Evolutionary conservation across 805 yeast genomes (phyloP).

Genomic region (Yarrowia sp.): DNA sequence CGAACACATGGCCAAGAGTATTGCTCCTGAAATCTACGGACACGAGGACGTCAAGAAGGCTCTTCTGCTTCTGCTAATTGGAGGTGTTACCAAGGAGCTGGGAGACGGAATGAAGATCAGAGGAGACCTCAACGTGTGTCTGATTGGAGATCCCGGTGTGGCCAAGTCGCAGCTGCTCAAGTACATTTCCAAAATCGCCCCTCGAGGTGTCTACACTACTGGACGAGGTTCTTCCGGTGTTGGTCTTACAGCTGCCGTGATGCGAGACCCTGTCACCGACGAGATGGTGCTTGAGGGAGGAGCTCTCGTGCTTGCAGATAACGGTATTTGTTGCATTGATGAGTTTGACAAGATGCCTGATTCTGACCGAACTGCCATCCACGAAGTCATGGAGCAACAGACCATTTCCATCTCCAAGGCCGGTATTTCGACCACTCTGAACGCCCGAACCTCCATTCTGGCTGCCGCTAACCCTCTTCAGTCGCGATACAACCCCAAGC

Average conservation of each 20-base stretch:
- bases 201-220: conserved; percentile 95
- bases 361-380: conserved; percentile 95
- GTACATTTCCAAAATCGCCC: conserved; percentile 89
- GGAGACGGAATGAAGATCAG: conserved; percentile 98
- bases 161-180: conserved; percentile 96
- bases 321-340: conserved; percentile 97
- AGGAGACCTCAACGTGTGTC: conserved; percentile 93
- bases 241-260: conserved; percentile 98
- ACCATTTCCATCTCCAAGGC: conserved; percentile 98
- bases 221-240: conserved; percentile 99
- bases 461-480: conserved; percentile 99
- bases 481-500: conserved; percentile 88
- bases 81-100: conserved; percentile 93
- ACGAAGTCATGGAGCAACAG: conserved; percentile 99
- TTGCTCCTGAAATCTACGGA: conserved; percentile 98
- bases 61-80: conserved; percentile 78
- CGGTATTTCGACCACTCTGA: conserved; percentile 94
- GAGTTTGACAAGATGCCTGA: conserved; percentile 99
- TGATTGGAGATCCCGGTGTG: conserved; percentile 99
- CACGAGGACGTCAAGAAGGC: conserved; percentile 94
- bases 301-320: conserved; percentile 98
- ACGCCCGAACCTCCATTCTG: conserved; percentile 91
- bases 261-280: conserved; percentile 95
- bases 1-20: conserved; percentile 79
- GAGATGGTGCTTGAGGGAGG: conserved; percentile 97